Percentiles rank a stretch among this genome's conserved stretches.
Conservation (phyloP, 768 basidiomycete genomes). For the Phaffia tasmanica region DNA sequence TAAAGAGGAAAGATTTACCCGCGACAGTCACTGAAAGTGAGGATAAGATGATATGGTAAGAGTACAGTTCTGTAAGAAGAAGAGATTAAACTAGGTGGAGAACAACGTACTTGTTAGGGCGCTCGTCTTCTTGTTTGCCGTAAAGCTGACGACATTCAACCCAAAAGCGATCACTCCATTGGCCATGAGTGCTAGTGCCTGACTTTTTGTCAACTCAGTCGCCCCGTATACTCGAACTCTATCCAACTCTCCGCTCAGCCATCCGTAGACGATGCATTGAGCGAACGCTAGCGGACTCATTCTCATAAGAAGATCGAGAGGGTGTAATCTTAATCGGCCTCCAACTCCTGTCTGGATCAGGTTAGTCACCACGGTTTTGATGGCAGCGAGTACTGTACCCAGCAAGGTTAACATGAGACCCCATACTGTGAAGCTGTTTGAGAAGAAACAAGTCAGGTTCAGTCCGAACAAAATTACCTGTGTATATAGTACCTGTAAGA, state of each 20-base stretch:
- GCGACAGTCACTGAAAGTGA: background rate
- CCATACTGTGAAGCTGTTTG: conserved; percentile 51
- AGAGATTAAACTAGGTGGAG: conserved; percentile 40
- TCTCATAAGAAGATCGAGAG: conserved; percentile 74
- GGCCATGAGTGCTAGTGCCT: conserved; percentile 49
- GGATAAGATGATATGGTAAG: background rate
- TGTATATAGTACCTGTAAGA: no score
- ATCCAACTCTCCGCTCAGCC: conserved; percentile 67
- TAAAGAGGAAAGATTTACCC: background rate
- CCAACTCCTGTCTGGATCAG: conserved; percentile 45
- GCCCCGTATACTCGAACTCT: conserved; percentile 47
- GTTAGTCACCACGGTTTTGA: conserved; percentile 89
- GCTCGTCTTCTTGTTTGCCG: conserved; percentile 85
- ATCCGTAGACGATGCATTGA: conserved; percentile 68
- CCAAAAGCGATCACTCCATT: conserved; percentile 86
- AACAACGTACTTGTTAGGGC: conserved; percentile 85
- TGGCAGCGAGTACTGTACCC: conserved; percentile 79
- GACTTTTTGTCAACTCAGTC: conserved; percentile 43
- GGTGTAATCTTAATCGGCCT: conserved; percentile 46
- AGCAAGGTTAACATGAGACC: conserved; percentile 80
- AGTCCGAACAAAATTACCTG: no score
- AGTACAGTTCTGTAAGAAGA: background rate
- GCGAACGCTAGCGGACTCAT: conserved; percentile 87
- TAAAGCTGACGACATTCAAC: conserved; percentile 86
- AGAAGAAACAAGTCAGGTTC: no score